phyloP scores from a whole-genome alignment of 345 rosid species.

The Barbarea vulgaris region DNA sequence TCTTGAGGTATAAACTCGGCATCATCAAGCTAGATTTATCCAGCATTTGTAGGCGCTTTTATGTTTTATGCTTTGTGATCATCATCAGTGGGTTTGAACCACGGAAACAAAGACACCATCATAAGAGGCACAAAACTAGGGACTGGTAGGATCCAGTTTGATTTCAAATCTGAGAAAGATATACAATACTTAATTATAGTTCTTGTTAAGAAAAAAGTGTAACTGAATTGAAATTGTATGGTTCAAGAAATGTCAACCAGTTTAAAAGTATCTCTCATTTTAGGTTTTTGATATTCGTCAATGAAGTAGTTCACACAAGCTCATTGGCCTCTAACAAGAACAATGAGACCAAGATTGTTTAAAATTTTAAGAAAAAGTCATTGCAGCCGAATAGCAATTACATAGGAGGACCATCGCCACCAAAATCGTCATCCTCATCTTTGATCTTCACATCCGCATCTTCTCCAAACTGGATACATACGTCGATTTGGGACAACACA shows the following conservation, averaged over 20 bases:
- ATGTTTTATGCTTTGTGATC: neutral
- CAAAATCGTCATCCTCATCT: constrained; percentile 65
- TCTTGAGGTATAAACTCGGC: neutral
- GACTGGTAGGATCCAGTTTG: neutral
- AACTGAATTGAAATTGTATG: neutral
- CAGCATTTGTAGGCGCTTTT: too few relatives aligned
- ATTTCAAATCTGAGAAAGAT: neutral
- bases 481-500: constrained; percentile 77
- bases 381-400: neutral
- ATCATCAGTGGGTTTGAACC: too few relatives aligned
- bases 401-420: constrained; percentile 7
- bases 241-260: neutral
- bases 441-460: constrained; percentile 87
- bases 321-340: constrained; percentile 14
- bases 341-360: constrained; percentile 22
- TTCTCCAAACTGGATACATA: constrained; percentile 86
- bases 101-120: neutral
- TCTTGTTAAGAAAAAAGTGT: neutral
- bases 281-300: neutral
- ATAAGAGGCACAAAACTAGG: neutral
- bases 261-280: neutral
- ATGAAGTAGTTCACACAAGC: neutral
- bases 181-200: neutral
- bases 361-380: neutral
- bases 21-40: neutral